A percentile compares a stretch with the other conserved stretches of the same genome.
phyloP scores from a whole-genome alignment of 2,329 filamentous ascomycete genomes.

The Akanthomyces uredinophilus region DNA sequence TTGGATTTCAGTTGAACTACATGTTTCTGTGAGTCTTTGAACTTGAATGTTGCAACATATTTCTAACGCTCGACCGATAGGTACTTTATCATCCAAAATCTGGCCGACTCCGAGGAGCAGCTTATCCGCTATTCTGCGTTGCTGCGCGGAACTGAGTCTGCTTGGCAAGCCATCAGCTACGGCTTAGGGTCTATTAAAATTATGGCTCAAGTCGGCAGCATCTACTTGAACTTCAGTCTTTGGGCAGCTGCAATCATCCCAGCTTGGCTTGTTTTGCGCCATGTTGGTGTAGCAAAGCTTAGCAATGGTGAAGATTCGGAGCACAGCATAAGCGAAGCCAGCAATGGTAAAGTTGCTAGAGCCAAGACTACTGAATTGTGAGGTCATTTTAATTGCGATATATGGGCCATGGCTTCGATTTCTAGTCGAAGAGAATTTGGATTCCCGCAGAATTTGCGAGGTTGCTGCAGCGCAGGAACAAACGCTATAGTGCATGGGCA shows the following conservation, averaged over 20 bases:
- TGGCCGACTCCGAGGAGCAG: conserved; percentile 57
- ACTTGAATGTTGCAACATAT: neutral
- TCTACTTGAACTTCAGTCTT: conserved; percentile 66
- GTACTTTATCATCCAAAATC: conserved; percentile 65
- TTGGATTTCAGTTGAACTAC: conserved; percentile 69
- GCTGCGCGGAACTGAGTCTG: conserved; percentile 65
- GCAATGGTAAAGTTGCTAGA: neutral
- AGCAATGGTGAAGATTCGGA: neutral
- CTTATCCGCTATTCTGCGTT: conserved; percentile 64
- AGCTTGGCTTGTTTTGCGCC: conserved; percentile 60
- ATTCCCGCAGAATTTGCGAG: too few species aligned
- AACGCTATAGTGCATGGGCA: too few species aligned
- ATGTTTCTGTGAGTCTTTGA: conserved; percentile 53
- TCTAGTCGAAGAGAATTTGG: too few species aligned
- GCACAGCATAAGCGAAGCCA: neutral
- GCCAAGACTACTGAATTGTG: neutral
- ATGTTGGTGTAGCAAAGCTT: conserved; percentile 40
- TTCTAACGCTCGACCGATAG: conserved; percentile 27
- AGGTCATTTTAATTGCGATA: neutral
- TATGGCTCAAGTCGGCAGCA: conserved; percentile 59
- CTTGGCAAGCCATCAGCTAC: conserved; percentile 68
- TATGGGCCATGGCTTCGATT: too few species aligned
- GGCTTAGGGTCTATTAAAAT: conserved; percentile 57
- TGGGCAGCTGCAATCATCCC: conserved; percentile 61
- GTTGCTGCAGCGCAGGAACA: too few species aligned